Evolutionary conservation across 305 asterid genomes (phyloP).

Genomic region (Solanum aculeatissimum): DNA sequence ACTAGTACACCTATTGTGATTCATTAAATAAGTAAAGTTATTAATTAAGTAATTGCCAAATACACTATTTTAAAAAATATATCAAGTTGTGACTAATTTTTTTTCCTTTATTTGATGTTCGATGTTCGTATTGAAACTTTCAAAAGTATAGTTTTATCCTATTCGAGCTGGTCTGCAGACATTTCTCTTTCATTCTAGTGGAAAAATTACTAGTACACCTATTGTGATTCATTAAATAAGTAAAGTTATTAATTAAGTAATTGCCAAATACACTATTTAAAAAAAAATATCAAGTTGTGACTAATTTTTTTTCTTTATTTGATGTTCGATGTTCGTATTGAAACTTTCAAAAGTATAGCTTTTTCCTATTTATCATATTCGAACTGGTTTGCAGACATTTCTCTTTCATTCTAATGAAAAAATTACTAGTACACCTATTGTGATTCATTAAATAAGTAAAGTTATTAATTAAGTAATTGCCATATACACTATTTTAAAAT

Average conservation of each 20-base stretch:
- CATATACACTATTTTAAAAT: too few relatives aligned
- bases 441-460: too few relatives aligned
- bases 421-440: too few relatives aligned
- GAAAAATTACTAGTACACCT: too few relatives aligned
- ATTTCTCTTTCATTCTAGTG: too few relatives aligned
- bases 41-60: not conserved
- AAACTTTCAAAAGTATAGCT: not conserved
- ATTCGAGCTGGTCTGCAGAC: too few relatives aligned
- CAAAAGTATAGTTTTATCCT: too few relatives aligned
- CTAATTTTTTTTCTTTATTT: not conserved
- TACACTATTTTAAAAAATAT: not conserved
- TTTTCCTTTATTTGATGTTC: not conserved
- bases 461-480: too few relatives aligned
- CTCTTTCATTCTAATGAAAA: not conserved
- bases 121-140: not conserved
- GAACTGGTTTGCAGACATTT: not conserved
- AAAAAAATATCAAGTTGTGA: not conserved
- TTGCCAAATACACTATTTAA: not conserved
- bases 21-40: not conserved
- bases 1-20: too few relatives aligned
- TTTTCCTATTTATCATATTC: not conserved
- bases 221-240: too few relatives aligned
- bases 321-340: not conserved
- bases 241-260: not conserved
- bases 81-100: not conserved